These are phyloP conservation scores for Colletotrichum magnum DNA, from an alignment of 2,329 filamentous ascomycete genomes.

Conservation along the genomic window DNA sequence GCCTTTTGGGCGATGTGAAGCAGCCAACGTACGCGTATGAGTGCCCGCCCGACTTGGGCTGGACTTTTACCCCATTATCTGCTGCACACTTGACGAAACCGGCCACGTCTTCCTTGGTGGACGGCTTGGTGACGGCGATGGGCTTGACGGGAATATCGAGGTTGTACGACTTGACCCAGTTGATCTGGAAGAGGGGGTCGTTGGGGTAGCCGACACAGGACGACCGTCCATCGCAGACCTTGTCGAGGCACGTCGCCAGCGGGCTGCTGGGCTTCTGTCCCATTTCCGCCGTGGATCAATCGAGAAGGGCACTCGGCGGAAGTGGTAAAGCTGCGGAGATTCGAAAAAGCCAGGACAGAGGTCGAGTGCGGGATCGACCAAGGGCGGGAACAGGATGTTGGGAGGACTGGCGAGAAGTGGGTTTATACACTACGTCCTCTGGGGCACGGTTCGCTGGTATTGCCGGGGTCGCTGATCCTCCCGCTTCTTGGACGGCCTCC, in stretches of 20 bases:
- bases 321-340: neutral
- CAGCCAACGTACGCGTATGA: conserved; percentile 67
- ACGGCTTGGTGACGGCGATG: conserved; percentile 69
- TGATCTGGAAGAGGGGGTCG: conserved; percentile 59
- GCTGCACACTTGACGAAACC: conserved; percentile 71
- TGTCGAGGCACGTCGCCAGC: conserved; percentile 61
- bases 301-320: neutral
- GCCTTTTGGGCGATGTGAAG: neutral
- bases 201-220: conserved; percentile 63
- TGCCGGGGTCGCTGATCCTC: conserved; percentile 7
- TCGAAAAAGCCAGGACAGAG: neutral
- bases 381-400: neutral
- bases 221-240: conserved; percentile 60
- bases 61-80: conserved; percentile 65
- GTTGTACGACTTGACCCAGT: conserved; percentile 69
- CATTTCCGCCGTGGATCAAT: conserved; percentile 50
- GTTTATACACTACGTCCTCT: conserved; percentile 19
- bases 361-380: neutral
- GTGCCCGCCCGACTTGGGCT: conserved; percentile 75
- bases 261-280: conserved; percentile 58
- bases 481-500: neutral
- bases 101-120: conserved; percentile 67
- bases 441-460: neutral
- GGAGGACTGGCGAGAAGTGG: neutral
- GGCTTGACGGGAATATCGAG: conserved; percentile 65